These are phyloP conservation scores for Nosema muscidifuracis DNA, from an alignment of 371 early-diverging fungal genomes.

Conservation along the genomic window DNA sequence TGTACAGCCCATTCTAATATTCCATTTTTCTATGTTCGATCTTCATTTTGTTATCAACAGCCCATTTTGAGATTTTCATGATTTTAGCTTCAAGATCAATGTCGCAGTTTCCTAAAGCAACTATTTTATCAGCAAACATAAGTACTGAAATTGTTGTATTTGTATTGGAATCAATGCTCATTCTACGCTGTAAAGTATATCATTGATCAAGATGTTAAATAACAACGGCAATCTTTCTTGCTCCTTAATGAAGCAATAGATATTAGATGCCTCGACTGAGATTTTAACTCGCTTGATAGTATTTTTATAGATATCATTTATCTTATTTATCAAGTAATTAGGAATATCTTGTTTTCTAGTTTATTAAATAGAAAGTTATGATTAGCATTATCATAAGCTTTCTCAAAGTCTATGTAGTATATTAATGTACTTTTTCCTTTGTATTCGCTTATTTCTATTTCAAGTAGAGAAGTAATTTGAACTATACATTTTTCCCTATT, in stretches of 20 bases:
- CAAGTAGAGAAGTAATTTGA: constrained; percentile 16
- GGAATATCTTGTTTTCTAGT: neutral
- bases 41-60: constrained; percentile 7
- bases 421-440: neutral
- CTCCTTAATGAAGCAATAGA: constrained; percentile 7
- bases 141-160: constrained; percentile 10
- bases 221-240: constrained; percentile 24
- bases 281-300: constrained; percentile 1
- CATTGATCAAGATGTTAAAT: constrained; percentile 35
- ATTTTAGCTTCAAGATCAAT: neutral
- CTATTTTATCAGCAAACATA: constrained; percentile 32
- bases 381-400: neutral
- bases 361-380: neutral
- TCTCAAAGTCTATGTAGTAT: constrained; percentile 14
- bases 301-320: constrained; percentile 18
- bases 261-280: too few relatives aligned
- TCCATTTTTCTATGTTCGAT: constrained; percentile 14
- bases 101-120: constrained; percentile 6
- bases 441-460: constrained; percentile 18
- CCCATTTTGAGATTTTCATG: constrained; percentile 2
- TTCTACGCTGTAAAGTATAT: constrained; percentile 4
- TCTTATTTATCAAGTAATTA: neutral
- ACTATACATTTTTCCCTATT: constrained; percentile 10
- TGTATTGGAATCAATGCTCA: constrained; percentile 10
- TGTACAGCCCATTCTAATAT: neutral